Evolutionary conservation across 1,284 basidiomycete species (phyloP).

Genomic region (Cutaneotrichosporon spelunceum): DNA sequence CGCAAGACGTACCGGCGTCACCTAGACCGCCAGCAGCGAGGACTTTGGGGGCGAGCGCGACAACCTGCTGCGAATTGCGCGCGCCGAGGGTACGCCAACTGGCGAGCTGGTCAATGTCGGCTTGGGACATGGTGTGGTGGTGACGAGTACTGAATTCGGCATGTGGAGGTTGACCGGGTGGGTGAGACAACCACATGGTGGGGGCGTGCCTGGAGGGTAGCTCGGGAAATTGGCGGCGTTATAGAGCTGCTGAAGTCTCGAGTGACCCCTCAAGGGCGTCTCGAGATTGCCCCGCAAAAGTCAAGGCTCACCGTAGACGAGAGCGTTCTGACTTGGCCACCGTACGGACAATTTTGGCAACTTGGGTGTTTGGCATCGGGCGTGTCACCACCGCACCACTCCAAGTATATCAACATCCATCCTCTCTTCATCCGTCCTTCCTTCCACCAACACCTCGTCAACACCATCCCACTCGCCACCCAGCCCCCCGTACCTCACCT

Average conservation of each 20-base stretch:
- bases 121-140: conserved; percentile 21
- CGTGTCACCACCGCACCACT: too few species aligned
- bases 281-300: too few species aligned
- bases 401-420: conserved; percentile 9
- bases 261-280: too few species aligned
- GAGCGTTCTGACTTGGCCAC: not conserved
- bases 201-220: not conserved
- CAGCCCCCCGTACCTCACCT: not conserved
- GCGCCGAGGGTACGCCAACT: conserved; percentile 65
- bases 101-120: conserved; percentile 65
- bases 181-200: not conserved
- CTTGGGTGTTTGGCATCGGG: not conserved
- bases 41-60: conserved; percentile 62
- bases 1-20: conserved; percentile 34
- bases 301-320: not conserved
- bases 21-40: conserved; percentile 41
- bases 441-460: not conserved
- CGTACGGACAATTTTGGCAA: not conserved
- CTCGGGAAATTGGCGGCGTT: too few species aligned
- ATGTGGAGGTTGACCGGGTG: not conserved
- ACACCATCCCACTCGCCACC: not conserved
- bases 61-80: conserved; percentile 66
- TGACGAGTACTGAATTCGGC: not conserved
- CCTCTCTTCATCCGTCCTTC: not conserved
- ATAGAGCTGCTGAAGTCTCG: too few species aligned